Evolutionary conservation across 2,329 filamentous ascomycete species (phyloP).

Genomic region (Aureobasidium melanogenum): DNA sequence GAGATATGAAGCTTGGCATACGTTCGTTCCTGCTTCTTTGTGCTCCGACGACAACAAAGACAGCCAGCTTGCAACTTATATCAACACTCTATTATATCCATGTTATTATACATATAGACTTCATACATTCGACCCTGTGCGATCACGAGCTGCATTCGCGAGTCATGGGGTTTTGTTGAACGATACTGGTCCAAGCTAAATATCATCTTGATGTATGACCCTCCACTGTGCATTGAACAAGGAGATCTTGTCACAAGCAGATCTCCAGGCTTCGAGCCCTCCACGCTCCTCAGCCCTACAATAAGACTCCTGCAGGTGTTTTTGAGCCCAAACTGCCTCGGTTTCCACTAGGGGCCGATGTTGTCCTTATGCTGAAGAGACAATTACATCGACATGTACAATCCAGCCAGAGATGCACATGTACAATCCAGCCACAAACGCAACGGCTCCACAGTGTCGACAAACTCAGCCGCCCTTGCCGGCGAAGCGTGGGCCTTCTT

Average conservation of each 20-base stretch:
- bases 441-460: not conserved
- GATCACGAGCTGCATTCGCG: not conserved
- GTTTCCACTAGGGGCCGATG: not conserved
- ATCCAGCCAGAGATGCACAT: not conserved
- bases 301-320: not conserved
- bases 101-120: not conserved
- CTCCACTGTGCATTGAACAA: not conserved
- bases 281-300: not conserved
- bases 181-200: not conserved
- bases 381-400: not conserved
- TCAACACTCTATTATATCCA: not conserved
- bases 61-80: too few relatives aligned
- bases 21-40: not conserved
- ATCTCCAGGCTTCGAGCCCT: not conserved
- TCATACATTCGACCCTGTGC: not conserved
- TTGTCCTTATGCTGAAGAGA: not conserved
- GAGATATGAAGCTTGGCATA: not conserved
- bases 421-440: not conserved
- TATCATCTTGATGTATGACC: too few relatives aligned
- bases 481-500: not conserved
- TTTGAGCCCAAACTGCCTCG: not conserved
- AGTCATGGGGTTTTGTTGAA: not conserved
- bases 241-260: not conserved
- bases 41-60: not conserved
- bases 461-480: not conserved